Evolutionary conservation across 768 basidiomycete species (phyloP), one percentile per base, ranked within the genome.

Genomic region (Termitomyces eurrhizus): DNA sequence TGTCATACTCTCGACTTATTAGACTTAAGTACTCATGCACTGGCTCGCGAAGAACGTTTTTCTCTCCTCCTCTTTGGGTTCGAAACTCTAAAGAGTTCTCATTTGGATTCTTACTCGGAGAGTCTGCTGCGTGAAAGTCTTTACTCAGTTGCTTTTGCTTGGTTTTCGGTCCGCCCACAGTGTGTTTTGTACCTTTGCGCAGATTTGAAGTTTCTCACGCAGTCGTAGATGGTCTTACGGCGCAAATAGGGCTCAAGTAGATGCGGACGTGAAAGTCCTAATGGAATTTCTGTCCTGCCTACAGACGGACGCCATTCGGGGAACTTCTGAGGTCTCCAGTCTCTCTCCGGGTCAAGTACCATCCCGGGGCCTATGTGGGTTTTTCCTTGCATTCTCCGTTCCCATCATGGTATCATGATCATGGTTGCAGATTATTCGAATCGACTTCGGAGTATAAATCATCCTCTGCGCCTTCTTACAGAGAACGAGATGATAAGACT

Each of bases 81-180:
- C 68, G 93, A 97, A 72, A 85, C 92, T 3, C 73, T 98, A 39
- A 90, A 90, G 67, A 93, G 93, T 66, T 95, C 92, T 12, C 83
- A 87, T 63, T 77, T 97, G 64, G 96, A 98, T 70, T 78, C 85
- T 0, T 85, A 85, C 62, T 89, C 92, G 58, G 95, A 98, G 72
- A 81, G 86, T 65, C 68, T 80, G 24, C 74, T 94, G 36, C 83
- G 97, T 45, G 85, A 92, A 65, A 79, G 78, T 53, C 75, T 99
- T 7, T 99, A 94, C 72, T 73, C 75, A 6, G 83, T 87, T 2
- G 94, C 93, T 2, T 92, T 93, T 66, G 83, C 87, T 4, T 98
- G 96, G 97, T 99, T 98, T 74, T 77, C 89, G n/a, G 83, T 89
- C 52, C 83, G 90, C n/a, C 90, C 95, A 9, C 93, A 94, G 95